These are phyloP conservation scores for Artemisia argyi DNA, from an alignment of 129 eudicot species.

Conservation along the genomic window DNA sequence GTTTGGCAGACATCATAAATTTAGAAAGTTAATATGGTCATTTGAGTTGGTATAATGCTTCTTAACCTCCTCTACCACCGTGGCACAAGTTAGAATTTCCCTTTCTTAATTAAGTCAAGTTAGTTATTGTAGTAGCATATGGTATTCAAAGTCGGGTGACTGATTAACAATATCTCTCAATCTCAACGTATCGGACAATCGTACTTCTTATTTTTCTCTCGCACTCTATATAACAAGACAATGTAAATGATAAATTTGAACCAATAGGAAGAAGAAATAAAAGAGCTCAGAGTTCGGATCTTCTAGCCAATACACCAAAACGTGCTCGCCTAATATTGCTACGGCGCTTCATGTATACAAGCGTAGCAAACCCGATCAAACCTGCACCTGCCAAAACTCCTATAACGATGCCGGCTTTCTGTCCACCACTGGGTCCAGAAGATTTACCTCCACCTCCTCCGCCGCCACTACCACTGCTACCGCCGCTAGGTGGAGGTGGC, in stretches of 20 bases:
- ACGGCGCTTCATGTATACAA: conserved; percentile 52
- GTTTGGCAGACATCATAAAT: too few species aligned
- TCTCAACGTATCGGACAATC: background rate
- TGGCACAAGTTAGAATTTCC: too few species aligned
- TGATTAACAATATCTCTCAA: background rate
- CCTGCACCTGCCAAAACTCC: conserved; percentile 55
- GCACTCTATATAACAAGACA: background rate
- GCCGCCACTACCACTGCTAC: background rate
- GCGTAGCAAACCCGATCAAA: conserved; percentile 34
- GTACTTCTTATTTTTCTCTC: background rate
- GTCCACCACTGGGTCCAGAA: conserved; percentile 47
- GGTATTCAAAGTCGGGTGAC: background rate
- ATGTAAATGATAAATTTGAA: background rate
- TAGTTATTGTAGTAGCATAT: too few species aligned
- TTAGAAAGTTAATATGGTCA: too few species aligned
- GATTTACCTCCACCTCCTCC: conserved; percentile 22
- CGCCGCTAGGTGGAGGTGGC: conserved; percentile 1
- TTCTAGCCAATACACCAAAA: conserved; percentile 31
- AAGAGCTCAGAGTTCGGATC: conserved; percentile 24
- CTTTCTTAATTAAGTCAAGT: too few species aligned
- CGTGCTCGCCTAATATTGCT: conserved; percentile 38
- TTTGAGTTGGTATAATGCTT: too few species aligned
- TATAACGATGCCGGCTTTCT: conserved; percentile 46
- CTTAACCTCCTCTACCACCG: too few species aligned
- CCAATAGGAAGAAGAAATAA: background rate